A percentile compares a stretch with the other conserved stretches of the same genome.
These are phyloP conservation scores for Pseudogymnoascus sp. DNA, from an alignment of 2,329 filamentous ascomycete species.

Conservation along the genomic window DNA sequence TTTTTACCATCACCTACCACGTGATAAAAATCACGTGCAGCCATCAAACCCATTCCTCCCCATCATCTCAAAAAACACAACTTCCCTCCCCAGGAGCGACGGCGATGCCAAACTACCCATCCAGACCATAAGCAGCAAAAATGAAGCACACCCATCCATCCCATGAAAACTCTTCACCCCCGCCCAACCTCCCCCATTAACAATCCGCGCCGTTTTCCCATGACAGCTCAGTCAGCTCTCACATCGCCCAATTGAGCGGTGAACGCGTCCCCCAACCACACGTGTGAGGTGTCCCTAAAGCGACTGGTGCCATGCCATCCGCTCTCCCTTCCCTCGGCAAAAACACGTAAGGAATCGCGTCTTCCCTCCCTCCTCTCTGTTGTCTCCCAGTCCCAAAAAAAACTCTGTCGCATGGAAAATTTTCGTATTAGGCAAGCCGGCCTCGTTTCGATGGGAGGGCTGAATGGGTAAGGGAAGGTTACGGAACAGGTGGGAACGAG, in stretches of 20 bases:
- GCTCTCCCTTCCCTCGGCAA: neutral
- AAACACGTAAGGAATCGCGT: constrained; percentile 8
- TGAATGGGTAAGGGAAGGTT: no score
- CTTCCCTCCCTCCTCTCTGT: neutral
- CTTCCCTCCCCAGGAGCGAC: neutral
- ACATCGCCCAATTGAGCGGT: neutral
- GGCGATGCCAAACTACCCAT: neutral
- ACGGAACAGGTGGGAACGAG: neutral
- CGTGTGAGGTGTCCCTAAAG: neutral
- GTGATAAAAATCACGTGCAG: neutral
- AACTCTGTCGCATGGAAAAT: neutral
- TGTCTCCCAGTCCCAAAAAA: neutral
- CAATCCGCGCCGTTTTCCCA: neutral
- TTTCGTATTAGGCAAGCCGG: neutral
- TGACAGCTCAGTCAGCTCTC: neutral
- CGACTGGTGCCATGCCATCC: neutral
- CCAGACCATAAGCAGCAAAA: neutral
- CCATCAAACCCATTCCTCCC: neutral
- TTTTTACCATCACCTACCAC: neutral
- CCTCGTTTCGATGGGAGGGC: neutral
- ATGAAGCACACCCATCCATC: neutral
- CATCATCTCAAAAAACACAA: neutral
- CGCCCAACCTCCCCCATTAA: neutral
- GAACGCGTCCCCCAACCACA: neutral
- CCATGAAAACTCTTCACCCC: neutral